Percentiles rank a stretch among this genome's conserved stretches.
These are phyloP conservation scores for Lichtheimia hyalospora DNA, from an alignment of 371 early-diverging fungal genomes.

Conservation along the genomic window DNA sequence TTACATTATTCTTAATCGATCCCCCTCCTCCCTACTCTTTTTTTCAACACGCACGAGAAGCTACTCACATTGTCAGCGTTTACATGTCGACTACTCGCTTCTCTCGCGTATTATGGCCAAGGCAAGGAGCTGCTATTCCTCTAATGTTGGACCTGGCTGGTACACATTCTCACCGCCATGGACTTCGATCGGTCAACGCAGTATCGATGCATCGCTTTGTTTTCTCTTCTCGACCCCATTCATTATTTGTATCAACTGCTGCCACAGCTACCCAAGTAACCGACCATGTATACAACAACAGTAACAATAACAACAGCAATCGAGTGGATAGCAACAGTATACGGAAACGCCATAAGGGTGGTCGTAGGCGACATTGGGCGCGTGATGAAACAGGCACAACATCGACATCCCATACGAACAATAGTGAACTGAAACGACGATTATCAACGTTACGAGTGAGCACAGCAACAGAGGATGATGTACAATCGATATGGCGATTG, in stretches of 20 bases:
- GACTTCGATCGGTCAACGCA: too few species aligned
- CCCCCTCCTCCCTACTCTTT: neutral
- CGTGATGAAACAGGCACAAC: too few species aligned
- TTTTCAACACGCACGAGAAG: too few species aligned
- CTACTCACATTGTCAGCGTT: too few species aligned
- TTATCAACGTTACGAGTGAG: neutral
- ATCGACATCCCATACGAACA: neutral
- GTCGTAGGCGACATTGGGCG: too few species aligned
- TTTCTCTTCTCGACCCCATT: conserved; percentile 6
- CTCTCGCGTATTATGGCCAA: conserved; percentile 8
- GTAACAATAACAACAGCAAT: neutral
- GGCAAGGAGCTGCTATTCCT: neutral
- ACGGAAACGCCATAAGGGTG: neutral
- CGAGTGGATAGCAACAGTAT: too few species aligned
- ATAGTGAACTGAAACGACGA: conserved; percentile 3
- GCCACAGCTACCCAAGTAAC: neutral
- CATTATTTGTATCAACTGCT: neutral
- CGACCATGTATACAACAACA: neutral
- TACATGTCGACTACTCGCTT: neutral
- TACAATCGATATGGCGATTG: conserved; percentile 3
- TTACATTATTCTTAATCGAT: too few species aligned
- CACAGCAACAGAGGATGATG: conserved; percentile 4
- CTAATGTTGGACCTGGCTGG: neutral
- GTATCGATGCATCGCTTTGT: neutral
- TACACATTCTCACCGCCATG: too few species aligned